Evolutionary conservation across 1,139 yeast species (phyloP), one percentile per base, ranked within the genome.

Genomic region (Candida sojae): DNA sequence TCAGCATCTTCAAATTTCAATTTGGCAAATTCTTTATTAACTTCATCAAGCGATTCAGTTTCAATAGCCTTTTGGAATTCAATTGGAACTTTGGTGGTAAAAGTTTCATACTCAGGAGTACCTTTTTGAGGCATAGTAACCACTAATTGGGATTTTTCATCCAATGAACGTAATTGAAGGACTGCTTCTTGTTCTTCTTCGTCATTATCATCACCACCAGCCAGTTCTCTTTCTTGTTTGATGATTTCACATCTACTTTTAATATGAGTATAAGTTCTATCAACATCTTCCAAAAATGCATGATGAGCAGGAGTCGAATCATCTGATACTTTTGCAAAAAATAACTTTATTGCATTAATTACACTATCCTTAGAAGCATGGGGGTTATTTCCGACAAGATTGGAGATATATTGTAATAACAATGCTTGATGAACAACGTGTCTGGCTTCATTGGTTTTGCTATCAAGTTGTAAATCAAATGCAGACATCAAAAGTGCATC

Each of bases 401-500:
- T 88, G 12, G 84, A 75, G 48, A 88, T 71, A 63, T 90, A 93
- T 61, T 91, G 96, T 51, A 93, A 67, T 39, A 93, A 69, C 56
- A 90, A 79, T 1, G 97, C 86, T 61, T 90, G 96, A 62, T 84
- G 88, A 41, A 93, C 84, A 30, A 86, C 79, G 51, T 81, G 86
- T 54, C 76, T 78, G 1, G 92, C 82, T 11, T 67, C 63, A 5
- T 55, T 51, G 0, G 79, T 62, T 46, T 89, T 77, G 13, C 83
- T 86, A 8, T 77, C 82, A 52, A 92, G 75, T 63, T 91, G 91
- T 47, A 77, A 73, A 59, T 93, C 96, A 64, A 93, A 95, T 0
- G 98, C 96, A 26, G 86, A 84, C 97, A 93, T 92, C 62, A 92
- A 75, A 50, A 95, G 79, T 0, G 96, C 92, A 66, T 95, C 99